These are phyloP conservation scores for Blastobotrys illinoisensis DNA, from an alignment of 1,139 yeast genomes.

Conservation along the genomic window DNA sequence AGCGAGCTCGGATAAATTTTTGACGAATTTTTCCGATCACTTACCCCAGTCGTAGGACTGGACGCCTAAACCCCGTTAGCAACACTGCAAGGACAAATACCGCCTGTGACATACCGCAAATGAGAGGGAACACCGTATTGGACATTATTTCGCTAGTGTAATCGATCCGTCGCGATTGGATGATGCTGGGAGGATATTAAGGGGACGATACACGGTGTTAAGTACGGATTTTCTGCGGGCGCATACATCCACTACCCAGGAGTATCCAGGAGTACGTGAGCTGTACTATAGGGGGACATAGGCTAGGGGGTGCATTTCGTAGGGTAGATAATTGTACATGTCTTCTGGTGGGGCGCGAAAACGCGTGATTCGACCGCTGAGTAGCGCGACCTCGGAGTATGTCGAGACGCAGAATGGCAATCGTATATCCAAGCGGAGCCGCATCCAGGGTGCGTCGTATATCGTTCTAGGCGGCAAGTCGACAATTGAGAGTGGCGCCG, in stretches of 20 bases:
- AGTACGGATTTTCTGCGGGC: neutral
- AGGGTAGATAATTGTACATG: neutral
- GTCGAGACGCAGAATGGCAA: constrained; percentile 45
- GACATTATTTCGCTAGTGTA: constrained; percentile 7
- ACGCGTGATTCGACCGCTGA: neutral
- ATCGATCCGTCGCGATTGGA: neutral
- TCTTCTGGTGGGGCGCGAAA: neutral
- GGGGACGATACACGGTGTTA: neutral
- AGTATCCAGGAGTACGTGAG: too few relatives aligned
- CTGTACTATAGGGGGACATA: too few relatives aligned
- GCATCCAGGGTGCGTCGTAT: constrained; percentile 40
- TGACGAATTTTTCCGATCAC: constrained; percentile 4
- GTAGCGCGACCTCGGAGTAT: constrained; percentile 14
- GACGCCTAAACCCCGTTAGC: constrained; percentile 26
- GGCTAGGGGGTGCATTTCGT: neutral
- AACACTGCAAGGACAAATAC: neutral
- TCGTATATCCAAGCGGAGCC: constrained; percentile 48
- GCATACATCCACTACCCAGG: neutral
- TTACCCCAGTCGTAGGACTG: constrained; percentile 43
- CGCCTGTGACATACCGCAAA: constrained; percentile 28
- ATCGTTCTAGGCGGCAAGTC: constrained; percentile 46
- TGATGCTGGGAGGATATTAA: neutral
- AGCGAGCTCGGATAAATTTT: neutral
- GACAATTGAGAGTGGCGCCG: constrained; percentile 34
- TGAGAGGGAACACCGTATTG: constrained; percentile 28